Conservation (phyloP, 495 filamentous ascomycete species). For the Penicillium fimorum region DNA sequence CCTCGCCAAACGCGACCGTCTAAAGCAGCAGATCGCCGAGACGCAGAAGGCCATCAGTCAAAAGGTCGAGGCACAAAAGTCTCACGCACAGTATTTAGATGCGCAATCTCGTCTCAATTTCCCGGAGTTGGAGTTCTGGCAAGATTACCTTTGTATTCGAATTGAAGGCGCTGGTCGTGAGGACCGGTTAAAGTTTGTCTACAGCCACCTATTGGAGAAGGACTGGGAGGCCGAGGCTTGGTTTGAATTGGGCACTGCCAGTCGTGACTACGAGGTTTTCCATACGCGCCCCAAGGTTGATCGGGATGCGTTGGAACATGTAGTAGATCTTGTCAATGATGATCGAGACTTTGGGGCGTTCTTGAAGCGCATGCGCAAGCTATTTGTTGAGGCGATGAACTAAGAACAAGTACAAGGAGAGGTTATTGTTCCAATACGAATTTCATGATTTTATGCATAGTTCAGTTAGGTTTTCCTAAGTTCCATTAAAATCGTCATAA, state of each 20-base stretch:
- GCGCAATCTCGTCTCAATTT: constrained; percentile 79
- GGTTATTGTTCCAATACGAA: constrained; percentile 16
- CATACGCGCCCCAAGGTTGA: constrained; percentile 78
- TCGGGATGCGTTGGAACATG: constrained; percentile 64
- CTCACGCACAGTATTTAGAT: constrained; percentile 64
- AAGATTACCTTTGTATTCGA: constrained; percentile 79
- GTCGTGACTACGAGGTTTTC: constrained; percentile 78
- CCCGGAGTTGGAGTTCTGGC: constrained; percentile 94
- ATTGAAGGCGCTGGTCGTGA: constrained; percentile 86
- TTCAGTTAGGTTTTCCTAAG: constrained; percentile 10
- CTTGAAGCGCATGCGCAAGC: constrained; percentile 86
- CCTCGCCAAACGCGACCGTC: constrained; percentile 65
- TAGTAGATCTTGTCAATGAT: constrained; percentile 74
- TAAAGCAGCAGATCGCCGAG: constrained; percentile 75
- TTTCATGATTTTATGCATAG: constrained; percentile 19
- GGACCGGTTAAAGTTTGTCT: constrained; percentile 88
- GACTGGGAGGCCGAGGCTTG: constrained; percentile 88
- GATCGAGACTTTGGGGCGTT: constrained; percentile 75
- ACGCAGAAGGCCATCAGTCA: constrained; percentile 68
- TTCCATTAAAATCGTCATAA: constrained; percentile 19
- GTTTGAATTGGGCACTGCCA: constrained; percentile 84
- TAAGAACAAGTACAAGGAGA: constrained; percentile 20
- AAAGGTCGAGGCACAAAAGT: constrained; percentile 58
- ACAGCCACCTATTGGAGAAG: constrained; percentile 75
- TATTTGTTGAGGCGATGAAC: constrained; percentile 67